Base-by-base conservation (phyloP, 1,139 yeast genomes). In the Geotrichum phurueaensis region DNA sequence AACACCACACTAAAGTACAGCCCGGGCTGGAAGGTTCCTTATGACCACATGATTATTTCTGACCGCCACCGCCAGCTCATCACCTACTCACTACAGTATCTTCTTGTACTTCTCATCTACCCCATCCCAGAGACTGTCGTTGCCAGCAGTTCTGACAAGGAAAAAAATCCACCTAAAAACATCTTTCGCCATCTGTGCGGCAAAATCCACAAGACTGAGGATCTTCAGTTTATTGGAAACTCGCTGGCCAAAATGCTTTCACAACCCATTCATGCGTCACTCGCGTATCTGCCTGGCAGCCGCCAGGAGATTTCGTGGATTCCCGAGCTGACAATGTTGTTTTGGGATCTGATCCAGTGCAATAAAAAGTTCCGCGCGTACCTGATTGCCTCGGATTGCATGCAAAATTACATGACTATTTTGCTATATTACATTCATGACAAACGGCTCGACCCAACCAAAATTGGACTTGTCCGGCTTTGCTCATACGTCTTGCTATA, bases 311-410 rank as follows among this genome's bases (percentile, higher is more conserved):
- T 71, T 20, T 71, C 69, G 13, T 71, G 74, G 73, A 64, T 67
- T 33, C 68, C 70, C 20, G 94, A 88, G 67, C 70, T 82, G 25
- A 71, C 84, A 3, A 79, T 87, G 73, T 70, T 92, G 9, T 69
- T 87, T 23, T 89, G 96, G 89, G 96, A 89, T 68, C 73, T 90
- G 57, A 75, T 84, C 49, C 95, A 89, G 70, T 85, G 91, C 66
- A 92, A 92, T 72, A 65, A 64, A 50, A 69, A 68, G 58, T 73
- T 75, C 62, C 79, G 80, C 64, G 69, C 75, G 9, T 75, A 81
- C 60, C 75, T 87, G 39, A 78, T 81, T 1, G 76, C 78, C 25
- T 77, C 73, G 3, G 68, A 79, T 54, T 79, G 78, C 63, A 80
- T 84, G 9, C 77, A 81, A 39, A 89, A 86, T 65, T 72, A 87